Evolutionary conservation across 441 rosid species (phyloP), one percentile per base, ranked within the genome.

Genomic region (Arabidopsis lyrata): DNA sequence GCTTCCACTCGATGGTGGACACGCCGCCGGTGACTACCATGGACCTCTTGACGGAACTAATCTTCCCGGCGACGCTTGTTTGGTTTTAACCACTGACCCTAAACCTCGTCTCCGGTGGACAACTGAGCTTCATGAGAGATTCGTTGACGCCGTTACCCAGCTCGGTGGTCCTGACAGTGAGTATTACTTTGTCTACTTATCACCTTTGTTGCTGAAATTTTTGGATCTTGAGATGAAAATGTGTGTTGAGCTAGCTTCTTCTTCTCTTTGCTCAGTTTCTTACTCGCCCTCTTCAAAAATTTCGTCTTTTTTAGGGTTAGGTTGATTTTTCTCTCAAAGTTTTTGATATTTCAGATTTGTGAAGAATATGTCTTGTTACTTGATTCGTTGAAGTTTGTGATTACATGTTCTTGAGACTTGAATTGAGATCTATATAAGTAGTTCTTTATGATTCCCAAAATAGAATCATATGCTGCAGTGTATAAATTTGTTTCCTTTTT

Each of bases 51-150:
- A 89, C 56, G 91, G 92, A 20, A 84, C 89, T 44, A 86, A 87
- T 81, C 82, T 93, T 53, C 84, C 96, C 36, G 88, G 95, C 0
- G 98, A 94, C 50, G 85, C 95, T 12, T 94, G 98, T 70, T 78
- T 94, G 83, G 96, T 91, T 54, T 87, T 94, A 72, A 90, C 98
- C 48, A 75, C 98, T 62, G 98, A 94, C 80, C 97, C 98, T 14
- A 93, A 91, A 82, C 98, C 98, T 50, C 91, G 97, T n/a, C 98
- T 94, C 76, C 97, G 97, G 4, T 94, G 98, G 98, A 90, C 98
- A 0, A 79, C 93, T 5, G 98, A 94, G 84, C 96, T 94, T 63
- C 98, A 94, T 68, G 98, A 94, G 48, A 87, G 98, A 75, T 94
- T 94, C 72, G 86, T 94, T 42, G 98, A 94, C 78, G 97, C 97